Conservation (phyloP, 2,329 filamentous ascomycete species). For the Aspergillus thermomutatus region DNA sequence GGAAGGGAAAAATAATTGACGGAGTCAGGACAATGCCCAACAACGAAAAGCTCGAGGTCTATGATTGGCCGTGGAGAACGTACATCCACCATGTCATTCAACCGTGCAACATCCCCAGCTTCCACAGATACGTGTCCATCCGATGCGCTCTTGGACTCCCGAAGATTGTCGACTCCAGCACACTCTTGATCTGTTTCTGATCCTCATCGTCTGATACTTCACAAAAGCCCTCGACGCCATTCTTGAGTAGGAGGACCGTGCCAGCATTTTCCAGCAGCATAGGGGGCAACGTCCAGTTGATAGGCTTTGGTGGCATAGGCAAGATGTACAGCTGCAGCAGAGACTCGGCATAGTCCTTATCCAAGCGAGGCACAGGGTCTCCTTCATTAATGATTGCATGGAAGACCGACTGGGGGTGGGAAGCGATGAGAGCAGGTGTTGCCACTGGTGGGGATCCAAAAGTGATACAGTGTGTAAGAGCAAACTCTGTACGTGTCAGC, state of each 20-base stretch:
- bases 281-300: conserved; percentile 11
- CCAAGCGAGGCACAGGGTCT: conserved; percentile 73
- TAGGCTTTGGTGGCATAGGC: conserved; percentile 53
- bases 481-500: too few relatives aligned
- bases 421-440: conserved; percentile 64
- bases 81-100: too few relatives aligned
- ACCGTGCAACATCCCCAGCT: too few relatives aligned
- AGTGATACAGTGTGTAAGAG: conserved; percentile 70
- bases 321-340: conserved; percentile 68
- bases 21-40: too few relatives aligned
- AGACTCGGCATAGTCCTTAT: conserved; percentile 70
- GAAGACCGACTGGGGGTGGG: conserved; percentile 62
- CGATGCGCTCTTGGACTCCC: conserved; percentile 77
- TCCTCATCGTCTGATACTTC: conserved; percentile 23
- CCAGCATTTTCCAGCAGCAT: conserved; percentile 12
- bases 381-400: conserved; percentile 81
- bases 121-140: conserved; percentile 66
- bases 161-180: conserved; percentile 69
- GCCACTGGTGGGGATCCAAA: conserved; percentile 81
- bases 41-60: too few relatives aligned
- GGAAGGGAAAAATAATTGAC: too few relatives aligned
- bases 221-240: conserved; percentile 63
- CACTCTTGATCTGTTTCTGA: conserved; percentile 53
- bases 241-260: conserved; percentile 44
- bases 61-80: too few relatives aligned